Evolutionary conservation across 805 yeast genomes (phyloP), one percentile per base, ranked within the genome.

Genomic region (Candida sonorensis): DNA sequence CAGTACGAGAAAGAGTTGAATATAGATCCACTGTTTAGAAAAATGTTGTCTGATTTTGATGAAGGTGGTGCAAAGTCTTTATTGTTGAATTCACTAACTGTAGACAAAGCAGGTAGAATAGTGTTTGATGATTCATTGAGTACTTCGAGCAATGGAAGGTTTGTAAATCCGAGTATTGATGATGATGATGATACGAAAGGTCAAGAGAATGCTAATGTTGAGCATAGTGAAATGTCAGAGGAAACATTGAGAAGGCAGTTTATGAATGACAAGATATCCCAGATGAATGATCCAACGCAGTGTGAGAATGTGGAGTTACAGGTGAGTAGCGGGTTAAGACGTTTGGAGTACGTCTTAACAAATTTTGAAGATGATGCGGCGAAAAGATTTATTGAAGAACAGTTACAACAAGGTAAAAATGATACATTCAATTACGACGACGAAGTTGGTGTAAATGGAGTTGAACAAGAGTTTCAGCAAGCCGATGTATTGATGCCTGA

Each of bases 41-140:
- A 77, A 47, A 81, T 85, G 1, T 59, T 81, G 30, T 75, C 86
- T 0, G 88, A 81, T 32, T 81, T 81, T 45, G 92, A 82, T 51
- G 90, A 81, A 58, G 88, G 88, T 24, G 90, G 92, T 3, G 79
- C 90, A 7, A 81, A 78, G 48, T 73, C 83, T 37, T 59, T 82
- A 30, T 55, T 81, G 26, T 51, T 79, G 40, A 81, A 81, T 40
- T 72, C 83, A 0, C 63, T 81, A 27, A 64, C 66, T 38, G 62
- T 76, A 11, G 79, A 80, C 44, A 35, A 52, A 1, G 46, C 66
- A 1, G 73, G 76, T 0, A 56, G 80, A 44, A 76, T 81, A 3
- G 72, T 79, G 2, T 80, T 81, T 48, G 90, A 78, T 48, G 84
- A 85, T 17, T 62, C 61, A 4, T 14, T 31, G 7, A 51, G 57